Base-by-base conservation (phyloP, 441 rosid species). In the Erodium chrysanthum region DNA sequence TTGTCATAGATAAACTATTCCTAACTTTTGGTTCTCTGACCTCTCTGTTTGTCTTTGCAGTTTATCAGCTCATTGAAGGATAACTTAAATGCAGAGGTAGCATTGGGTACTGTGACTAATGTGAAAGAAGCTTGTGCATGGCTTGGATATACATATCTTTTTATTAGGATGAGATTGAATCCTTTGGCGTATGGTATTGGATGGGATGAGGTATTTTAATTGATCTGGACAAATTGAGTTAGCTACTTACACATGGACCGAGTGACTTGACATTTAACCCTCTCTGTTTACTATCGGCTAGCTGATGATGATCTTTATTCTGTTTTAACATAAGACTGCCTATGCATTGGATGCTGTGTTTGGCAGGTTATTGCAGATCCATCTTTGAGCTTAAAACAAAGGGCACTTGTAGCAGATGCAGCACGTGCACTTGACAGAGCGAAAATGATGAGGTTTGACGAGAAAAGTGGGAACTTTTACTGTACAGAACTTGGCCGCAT, bases 401-500 rank as follows among this genome's bases (percentile, higher is more conserved):
- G 99, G 75, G 89, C 93, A 74, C 86, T 95, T 69, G 84, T 95
- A 75, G 76, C 92, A 64, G 98, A 95, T 84, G 98, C 98, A 79
- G 98, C 97, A 70, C 96, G 99, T 70, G 82, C 97, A 67, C 97
- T 95, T 64, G 99, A 95, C 80, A 92, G 86, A 78, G 99, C 99
- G 68, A 95, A 95, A 83, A 95, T 95, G 99, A 95, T 95, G 99
- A 85, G 98, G 67, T 95, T 95, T 78, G 96, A 95, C 80, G 99
- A 95, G 82, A 95, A 95, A 84, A 92, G 96, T 83, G 99, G 98
- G 75, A 95, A 95, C 71, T 95, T 92, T 74, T 92, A 90, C 73
- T 95, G 99, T 68, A 95, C 98, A 33, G 99, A 95, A 81, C 98
- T 95, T 74, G 99, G 99, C 63, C 98, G 99, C 66, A 94, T 95